Evolutionary conservation across 164 flowering plant species (phyloP), one percentile per base, ranked within the genome.

Genomic region (Piper longum): DNA sequence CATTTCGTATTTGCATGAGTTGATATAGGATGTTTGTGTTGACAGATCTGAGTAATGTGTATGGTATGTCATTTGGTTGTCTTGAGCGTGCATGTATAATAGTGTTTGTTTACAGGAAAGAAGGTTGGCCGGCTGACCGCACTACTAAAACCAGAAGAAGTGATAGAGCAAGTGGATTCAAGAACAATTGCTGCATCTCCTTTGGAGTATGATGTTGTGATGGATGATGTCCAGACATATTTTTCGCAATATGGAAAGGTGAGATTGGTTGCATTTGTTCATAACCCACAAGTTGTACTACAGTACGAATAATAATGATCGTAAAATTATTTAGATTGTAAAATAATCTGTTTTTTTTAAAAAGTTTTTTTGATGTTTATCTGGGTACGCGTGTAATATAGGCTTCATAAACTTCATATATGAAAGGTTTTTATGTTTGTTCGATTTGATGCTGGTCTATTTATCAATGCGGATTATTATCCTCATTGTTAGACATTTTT

Each of bases 161-260:
- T 83, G n/a, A 78, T 93, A 14, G 88, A 90, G 71, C 98, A 88
- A 74, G 69, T 84, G 7, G 89, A 93, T 66, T 62, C 19, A n/a
- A 81, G 88, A 66, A 93, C 98, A 0, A 60, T 90, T 64, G 89
- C 97, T 70, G 98, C 82, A 40, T 79, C 92, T 3, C 97, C 96
- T 16, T 69, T 93, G 4, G 78, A 76, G 59, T 79, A 83, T 67
- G 71, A 80, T 73, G 79, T 76, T 11, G 82, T 78, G 63, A 83
- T 70, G 60, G 98, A 93, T 72, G 91, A 84, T 54, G 77, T 90
- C 57, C 95, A 90, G 60, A 66, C 85, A 48, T 88, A 82, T 76
- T 93, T 93, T 69, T 55, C 72, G 65, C 79, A 88, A 66, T 77
- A 67, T 78, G 91, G 79, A 51, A 85, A 88, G 92, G 98, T 93